Percentiles rank a stretch among this genome's conserved stretches.
These are phyloP conservation scores for Cucurbita moschata DNA, from an alignment of 306 rosid genomes.

Conservation along the genomic window DNA sequence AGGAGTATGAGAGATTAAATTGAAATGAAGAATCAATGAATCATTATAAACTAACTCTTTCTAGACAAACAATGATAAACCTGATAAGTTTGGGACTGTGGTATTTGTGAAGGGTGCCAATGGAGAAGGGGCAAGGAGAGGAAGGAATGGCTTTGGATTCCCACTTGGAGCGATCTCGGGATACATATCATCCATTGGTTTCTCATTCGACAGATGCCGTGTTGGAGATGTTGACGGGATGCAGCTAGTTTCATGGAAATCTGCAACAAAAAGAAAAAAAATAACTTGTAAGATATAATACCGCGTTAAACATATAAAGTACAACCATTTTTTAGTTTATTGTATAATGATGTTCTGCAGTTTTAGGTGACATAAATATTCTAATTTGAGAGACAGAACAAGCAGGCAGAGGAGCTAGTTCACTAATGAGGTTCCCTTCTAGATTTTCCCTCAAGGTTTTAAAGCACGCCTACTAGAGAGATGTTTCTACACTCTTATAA, in stretches of 20 bases:
- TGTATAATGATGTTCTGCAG: not conserved
- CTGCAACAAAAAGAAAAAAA: slow-evolving; percentile 19
- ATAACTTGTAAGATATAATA: not conserved
- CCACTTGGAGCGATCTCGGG: slow-evolving; percentile 54
- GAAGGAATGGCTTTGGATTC: slow-evolving; percentile 75
- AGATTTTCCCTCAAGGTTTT: too few species aligned
- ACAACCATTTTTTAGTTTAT: not conserved
- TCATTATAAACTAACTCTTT: not conserved
- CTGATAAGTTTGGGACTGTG: slow-evolving; percentile 71
- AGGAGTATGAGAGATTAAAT: not conserved
- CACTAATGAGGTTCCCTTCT: not conserved
- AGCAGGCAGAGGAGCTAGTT: not conserved
- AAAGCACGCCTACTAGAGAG: too few species aligned
- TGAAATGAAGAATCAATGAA: not conserved
- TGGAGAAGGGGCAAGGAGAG: slow-evolving; percentile 92
- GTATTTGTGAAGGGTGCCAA: slow-evolving; percentile 67
- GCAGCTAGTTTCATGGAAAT: slow-evolving; percentile 27
- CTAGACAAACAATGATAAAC: slow-evolving; percentile 15
- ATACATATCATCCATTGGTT: slow-evolving; percentile 26
- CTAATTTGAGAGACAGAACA: not conserved
- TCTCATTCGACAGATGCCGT: slow-evolving; percentile 16
- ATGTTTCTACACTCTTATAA: too few species aligned
- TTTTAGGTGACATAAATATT: not conserved
- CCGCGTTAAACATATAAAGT: not conserved
- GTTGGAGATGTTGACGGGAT: slow-evolving; percentile 15